These are phyloP conservation scores for Vaccinium corymbosum DNA, from an alignment of 148 eudicot species.

Conservation along the genomic window DNA sequence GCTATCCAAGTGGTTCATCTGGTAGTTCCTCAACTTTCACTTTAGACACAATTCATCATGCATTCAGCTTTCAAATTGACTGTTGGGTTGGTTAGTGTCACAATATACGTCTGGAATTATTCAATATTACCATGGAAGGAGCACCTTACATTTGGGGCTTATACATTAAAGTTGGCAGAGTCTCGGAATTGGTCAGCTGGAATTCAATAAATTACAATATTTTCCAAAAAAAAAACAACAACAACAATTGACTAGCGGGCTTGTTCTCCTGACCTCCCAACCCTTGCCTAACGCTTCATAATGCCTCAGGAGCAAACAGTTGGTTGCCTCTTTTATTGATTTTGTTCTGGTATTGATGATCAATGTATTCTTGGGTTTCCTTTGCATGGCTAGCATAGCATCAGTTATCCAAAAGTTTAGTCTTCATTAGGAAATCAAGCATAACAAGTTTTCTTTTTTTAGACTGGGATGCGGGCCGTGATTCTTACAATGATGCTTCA, in stretches of 20 bases:
- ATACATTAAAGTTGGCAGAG: background rate
- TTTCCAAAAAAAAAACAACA: background rate
- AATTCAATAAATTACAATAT: background rate
- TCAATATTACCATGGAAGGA: background rate
- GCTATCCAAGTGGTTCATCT: slow-evolving; percentile 69
- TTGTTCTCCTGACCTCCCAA: background rate
- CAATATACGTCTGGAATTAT: background rate
- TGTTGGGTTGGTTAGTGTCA: background rate
- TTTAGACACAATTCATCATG: background rate
- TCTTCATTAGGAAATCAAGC: background rate
- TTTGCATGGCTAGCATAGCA: background rate
- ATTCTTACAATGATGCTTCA: slow-evolving; percentile 60
- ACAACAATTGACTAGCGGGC: background rate
- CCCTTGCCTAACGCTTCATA: background rate
- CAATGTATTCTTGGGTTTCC: background rate
- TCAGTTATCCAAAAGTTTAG: background rate
- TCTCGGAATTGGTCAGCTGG: background rate
- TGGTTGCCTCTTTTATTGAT: background rate
- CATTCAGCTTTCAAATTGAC: background rate
- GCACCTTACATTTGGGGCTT: background rate
- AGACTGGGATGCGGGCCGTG: slow-evolving; percentile 92
- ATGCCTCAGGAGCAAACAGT: background rate
- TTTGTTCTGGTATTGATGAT: background rate
- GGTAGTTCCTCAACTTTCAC: slow-evolving; percentile 30
- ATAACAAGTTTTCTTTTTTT: slow-evolving; percentile 12